Evolutionary conservation across 2,329 filamentous ascomycete genomes (phyloP).

Genomic region (Claviceps arundinis): DNA sequence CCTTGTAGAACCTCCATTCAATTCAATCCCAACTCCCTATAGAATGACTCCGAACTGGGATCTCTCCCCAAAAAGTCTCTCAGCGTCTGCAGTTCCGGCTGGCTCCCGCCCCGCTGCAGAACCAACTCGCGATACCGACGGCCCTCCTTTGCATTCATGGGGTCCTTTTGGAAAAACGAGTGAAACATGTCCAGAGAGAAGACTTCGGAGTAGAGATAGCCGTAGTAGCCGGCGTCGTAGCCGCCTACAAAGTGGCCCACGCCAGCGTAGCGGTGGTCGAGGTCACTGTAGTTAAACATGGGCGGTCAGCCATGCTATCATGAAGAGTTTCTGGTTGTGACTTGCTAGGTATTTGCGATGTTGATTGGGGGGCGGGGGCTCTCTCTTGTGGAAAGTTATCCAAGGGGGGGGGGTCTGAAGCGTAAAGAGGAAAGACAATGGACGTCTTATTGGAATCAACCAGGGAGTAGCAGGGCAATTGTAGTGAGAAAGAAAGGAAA

Average conservation of each 20-base stretch:
- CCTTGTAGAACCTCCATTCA: neutral
- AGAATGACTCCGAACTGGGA: conserved; percentile 68
- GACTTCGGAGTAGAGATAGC: conserved; percentile 61
- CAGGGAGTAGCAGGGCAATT: neutral
- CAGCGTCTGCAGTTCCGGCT: conserved; percentile 69
- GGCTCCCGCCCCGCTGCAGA: conserved; percentile 61
- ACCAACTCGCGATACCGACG: conserved; percentile 67
- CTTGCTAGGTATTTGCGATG: too few species aligned
- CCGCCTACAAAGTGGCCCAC: conserved; percentile 76
- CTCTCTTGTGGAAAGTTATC: too few species aligned
- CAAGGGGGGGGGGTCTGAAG: too few species aligned
- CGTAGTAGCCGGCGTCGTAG: conserved; percentile 78
- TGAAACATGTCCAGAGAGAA: conserved; percentile 83
- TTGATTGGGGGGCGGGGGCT: too few species aligned
- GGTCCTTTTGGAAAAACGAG: conserved; percentile 61
- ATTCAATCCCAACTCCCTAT: conserved; percentile 53
- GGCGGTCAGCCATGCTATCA: too few species aligned
- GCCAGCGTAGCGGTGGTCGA: conserved; percentile 67
- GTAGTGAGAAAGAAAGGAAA: neutral
- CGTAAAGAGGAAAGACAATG: too few species aligned
- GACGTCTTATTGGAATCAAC: too few species aligned
- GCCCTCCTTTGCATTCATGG: conserved; percentile 64
- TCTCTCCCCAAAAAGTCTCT: conserved; percentile 67
- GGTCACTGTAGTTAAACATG: conserved; percentile 24
- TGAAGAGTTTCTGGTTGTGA: too few species aligned